Percentiles rank a stretch among this genome's conserved stretches.
phyloP scores from a whole-genome alignment of 257 asterid genomes.

The Haberlea rhodopensis region DNA sequence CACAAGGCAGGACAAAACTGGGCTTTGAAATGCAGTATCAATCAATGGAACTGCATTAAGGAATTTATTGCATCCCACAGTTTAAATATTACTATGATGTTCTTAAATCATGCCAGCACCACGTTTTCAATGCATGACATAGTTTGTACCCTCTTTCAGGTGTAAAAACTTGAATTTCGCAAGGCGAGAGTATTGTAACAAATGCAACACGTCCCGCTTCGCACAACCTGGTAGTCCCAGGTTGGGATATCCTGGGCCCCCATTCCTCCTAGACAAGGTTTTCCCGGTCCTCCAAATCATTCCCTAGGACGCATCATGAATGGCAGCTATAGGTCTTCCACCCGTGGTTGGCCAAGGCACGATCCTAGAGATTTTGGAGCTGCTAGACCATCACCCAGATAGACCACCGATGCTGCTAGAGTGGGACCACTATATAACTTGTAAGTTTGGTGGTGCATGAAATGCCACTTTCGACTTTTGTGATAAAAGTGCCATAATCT shows the following conservation, averaged over 20 bases:
- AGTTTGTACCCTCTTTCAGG: not conserved
- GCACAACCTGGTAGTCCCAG: slow-evolving; percentile 47
- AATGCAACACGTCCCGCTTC: slow-evolving; percentile 74
- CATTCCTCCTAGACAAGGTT: slow-evolving; percentile 54
- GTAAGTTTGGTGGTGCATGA: not conserved
- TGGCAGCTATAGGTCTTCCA: slow-evolving; percentile 67
- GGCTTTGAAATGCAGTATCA: not conserved
- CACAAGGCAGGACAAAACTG: not conserved
- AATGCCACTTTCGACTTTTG: not conserved
- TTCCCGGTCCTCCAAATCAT: slow-evolving; percentile 46
- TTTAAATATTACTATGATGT: no score
- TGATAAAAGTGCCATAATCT: not conserved
- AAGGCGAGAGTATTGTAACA: slow-evolving; percentile 82
- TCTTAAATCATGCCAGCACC: not conserved
- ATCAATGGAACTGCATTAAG: not conserved
- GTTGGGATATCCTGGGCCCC: slow-evolving; percentile 59
- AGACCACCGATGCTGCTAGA: slow-evolving; percentile 51
- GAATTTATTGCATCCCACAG: not conserved
- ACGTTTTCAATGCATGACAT: not conserved
- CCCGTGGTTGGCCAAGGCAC: slow-evolving; percentile 72
- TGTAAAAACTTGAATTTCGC: slow-evolving; percentile 91
- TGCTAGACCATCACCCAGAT: slow-evolving; percentile 51
- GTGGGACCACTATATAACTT: slow-evolving; percentile 52
- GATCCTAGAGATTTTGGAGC: slow-evolving; percentile 61
- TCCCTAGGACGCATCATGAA: slow-evolving; percentile 58